Evolutionary conservation across 257 asterid genomes (phyloP).

Genomic region (Solanum neorickii): DNA sequence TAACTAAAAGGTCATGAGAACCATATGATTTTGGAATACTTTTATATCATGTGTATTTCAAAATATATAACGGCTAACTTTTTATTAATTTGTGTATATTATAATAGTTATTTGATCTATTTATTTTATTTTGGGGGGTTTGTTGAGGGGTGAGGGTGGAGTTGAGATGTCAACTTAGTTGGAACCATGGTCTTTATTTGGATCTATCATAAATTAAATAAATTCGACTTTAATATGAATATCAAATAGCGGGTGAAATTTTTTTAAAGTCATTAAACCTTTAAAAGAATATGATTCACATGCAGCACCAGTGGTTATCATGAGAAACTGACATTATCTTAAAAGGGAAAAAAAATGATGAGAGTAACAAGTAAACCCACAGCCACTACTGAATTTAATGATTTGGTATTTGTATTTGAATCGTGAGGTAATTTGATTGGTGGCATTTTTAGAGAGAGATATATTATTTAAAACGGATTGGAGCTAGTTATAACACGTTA

Average conservation of each 20-base stretch:
- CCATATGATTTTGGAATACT: background rate
- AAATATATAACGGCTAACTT: background rate
- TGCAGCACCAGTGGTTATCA: background rate
- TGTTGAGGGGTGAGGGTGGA: background rate
- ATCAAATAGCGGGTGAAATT: too few species aligned
- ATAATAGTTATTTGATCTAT: background rate
- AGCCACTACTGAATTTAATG: background rate
- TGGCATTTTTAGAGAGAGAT: background rate
- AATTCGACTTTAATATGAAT: background rate
- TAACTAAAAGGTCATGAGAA: background rate
- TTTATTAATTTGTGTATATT: background rate
- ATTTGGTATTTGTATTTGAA: background rate
- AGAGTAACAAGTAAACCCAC: background rate
- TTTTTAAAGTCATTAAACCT: background rate
- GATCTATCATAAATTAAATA: background rate
- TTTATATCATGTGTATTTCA: background rate
- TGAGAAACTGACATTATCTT: background rate
- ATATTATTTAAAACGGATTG: background rate
- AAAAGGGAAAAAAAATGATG: background rate
- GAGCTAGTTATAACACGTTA: background rate
- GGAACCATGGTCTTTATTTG: background rate
- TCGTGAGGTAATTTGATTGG: background rate
- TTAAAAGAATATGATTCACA: background rate
- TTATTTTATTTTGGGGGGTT: background rate
- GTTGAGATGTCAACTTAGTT: background rate